Conservation (phyloP, 257 asterid species). For the Solanum medicagineum region DNA sequence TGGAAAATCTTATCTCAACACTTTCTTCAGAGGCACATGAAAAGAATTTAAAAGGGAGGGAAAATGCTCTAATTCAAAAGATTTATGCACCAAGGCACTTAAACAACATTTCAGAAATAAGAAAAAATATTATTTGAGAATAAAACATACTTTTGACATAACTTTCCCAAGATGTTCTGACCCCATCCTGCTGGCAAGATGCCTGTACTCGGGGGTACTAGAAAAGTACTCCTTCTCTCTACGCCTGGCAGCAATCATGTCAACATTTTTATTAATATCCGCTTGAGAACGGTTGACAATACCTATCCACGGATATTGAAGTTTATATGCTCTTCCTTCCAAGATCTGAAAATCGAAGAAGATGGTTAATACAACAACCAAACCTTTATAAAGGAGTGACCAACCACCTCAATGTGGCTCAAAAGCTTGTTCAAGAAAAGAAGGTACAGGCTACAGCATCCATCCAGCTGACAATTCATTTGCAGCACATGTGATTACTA, state of each 20-base stretch:
- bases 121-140: neutral
- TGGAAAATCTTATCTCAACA: neutral
- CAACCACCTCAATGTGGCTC: neutral
- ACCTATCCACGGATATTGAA: slow-evolving; percentile 98
- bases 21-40: neutral
- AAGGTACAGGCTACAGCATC: neutral
- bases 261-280: slow-evolving; percentile 89
- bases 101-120: neutral
- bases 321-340: slow-evolving; percentile 84
- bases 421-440: neutral
- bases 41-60: neutral
- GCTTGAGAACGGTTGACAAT: slow-evolving; percentile 95
- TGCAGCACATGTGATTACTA: neutral
- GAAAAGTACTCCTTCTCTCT: slow-evolving; percentile 88
- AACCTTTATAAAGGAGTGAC: neutral
- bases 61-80: neutral
- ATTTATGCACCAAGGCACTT: neutral
- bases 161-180: slow-evolving; percentile 97
- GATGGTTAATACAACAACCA: neutral
- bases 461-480: neutral
- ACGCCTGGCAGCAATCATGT: slow-evolving; percentile 96
- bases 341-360: slow-evolving; percentile 45
- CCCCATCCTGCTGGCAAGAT: slow-evolving; percentile 83
- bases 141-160: slow-evolving; percentile 65
- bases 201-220: slow-evolving; percentile 84